Evolutionary conservation across 768 basidiomycete species (phyloP), one percentile per base, ranked within the genome.

Genomic region (Russula earlei): DNA sequence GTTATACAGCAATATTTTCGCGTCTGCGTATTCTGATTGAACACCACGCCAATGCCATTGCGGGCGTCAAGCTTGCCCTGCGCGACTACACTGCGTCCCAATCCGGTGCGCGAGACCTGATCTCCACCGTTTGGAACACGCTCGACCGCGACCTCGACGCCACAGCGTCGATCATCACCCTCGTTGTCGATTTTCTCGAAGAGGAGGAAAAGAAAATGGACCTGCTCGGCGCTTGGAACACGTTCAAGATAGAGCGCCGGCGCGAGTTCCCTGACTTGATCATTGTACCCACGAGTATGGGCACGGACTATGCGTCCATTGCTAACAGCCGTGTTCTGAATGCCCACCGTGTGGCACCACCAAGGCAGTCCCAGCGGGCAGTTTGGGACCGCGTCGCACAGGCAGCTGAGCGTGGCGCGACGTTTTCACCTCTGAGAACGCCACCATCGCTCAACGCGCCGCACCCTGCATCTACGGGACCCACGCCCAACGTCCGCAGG

Each of bases 351-450:
- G 80, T 9, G 9, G 45, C 50, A 0, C 77, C 81, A 2, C 76
- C 80, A 11, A 72, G 75, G 27, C 74, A 76, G 57, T 74, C 81
- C 2, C 82, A 85, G 2, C 75, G 84, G 49, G 79, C 84, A 58
- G 78, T 95, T 0, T 91, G 80, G 83, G 90, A 92, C 60, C 83
- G 92, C 15, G 91, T 95, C 24, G 92, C 90, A 7, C 80, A 79
- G 58, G 92, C 90, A 0, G 93, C 91, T 0, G 70, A 75, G 15
- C 67, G 72, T 2, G 70, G 74, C 43, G 68, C 72, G 27, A 41
- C 62, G 1, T 62, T 64, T 33, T 58, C 65, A 24, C 55, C 63
- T 3, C 70, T 75, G 4, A 24, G 46, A 41, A 34, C 15, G 4
- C 36, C 19, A 24, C 42, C 51, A 3, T 33, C 75, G 72, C 56